Evolutionary conservation across 345 rosid genomes (phyloP).

Genomic region (Arabidopsis suecica): DNA sequence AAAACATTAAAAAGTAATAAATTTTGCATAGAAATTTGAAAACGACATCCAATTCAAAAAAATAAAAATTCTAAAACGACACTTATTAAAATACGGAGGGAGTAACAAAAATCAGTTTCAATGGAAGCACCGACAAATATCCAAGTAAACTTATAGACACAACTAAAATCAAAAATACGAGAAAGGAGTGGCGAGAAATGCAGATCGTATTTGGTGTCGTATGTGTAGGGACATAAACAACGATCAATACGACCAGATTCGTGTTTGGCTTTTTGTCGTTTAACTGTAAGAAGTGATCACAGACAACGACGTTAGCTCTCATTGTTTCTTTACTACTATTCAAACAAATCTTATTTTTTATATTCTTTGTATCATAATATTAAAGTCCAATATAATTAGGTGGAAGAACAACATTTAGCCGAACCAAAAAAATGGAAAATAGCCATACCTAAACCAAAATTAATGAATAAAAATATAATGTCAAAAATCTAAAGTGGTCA

Average conservation of each 20-base stretch:
- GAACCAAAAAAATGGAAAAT: constrained; percentile 13
- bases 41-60: too few species aligned
- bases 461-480: constrained; percentile 8
- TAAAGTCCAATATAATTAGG: constrained; percentile 28
- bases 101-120: not conserved
- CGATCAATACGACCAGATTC: constrained; percentile 37
- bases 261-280: constrained; percentile 34
- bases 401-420: constrained; percentile 4
- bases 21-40: too few species aligned
- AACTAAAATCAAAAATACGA: constrained; percentile 5
- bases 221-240: constrained; percentile 35
- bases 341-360: not conserved
- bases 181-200: constrained; percentile 39
- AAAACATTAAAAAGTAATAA: too few species aligned
- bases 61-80: too few species aligned
- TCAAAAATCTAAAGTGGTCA: constrained; percentile 12
- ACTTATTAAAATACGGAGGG: too few species aligned
- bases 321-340: constrained; percentile 20
- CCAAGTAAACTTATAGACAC: constrained; percentile 1
- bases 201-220: constrained; percentile 36
- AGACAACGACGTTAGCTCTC: constrained; percentile 30
- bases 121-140: constrained; percentile 41
- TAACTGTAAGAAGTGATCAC: constrained; percentile 27
- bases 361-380: constrained; percentile 7
- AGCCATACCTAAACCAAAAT: constrained; percentile 10